Evolutionary conservation across 2,329 filamentous ascomycete species (phyloP).

Genomic region (Emydomyces testavorans): DNA sequence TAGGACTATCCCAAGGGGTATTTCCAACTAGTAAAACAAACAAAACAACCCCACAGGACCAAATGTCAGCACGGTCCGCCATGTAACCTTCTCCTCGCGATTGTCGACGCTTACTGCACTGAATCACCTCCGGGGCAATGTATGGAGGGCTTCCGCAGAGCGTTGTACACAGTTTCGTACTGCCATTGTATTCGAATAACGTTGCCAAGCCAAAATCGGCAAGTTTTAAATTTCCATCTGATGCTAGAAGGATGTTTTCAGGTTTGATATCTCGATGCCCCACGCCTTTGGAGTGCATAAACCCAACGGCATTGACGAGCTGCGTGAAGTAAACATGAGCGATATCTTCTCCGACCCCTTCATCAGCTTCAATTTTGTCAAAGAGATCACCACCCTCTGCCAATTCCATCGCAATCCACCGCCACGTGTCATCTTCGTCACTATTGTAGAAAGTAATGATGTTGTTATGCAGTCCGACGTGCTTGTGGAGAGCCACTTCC

Average conservation of each 20-base stretch:
- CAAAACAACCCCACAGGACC: constrained; percentile 96
- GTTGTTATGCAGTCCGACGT: constrained; percentile 80
- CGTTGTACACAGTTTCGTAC: constrained; percentile 69
- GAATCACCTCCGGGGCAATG: constrained; percentile 82
- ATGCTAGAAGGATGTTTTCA: constrained; percentile 85
- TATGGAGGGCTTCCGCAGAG: constrained; percentile 95
- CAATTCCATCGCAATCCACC: constrained; percentile 97
- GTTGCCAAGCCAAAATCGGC: constrained; percentile 95
- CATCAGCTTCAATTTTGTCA: constrained; percentile 98
- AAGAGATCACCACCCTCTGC: constrained; percentile 93
- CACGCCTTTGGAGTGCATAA: constrained; percentile 92
- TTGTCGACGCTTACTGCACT: constrained; percentile 42
- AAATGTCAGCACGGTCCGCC: constrained; percentile 78
- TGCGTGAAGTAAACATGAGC: constrained; percentile 95
- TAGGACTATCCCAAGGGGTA: constrained; percentile 94
- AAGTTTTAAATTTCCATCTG: constrained; percentile 76
- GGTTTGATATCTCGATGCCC: constrained; percentile 87
- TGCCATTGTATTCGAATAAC: constrained; percentile 79
- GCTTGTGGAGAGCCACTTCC: constrained; percentile 81
- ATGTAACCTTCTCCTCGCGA: constrained; percentile 37
- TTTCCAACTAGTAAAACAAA: constrained; percentile 93
- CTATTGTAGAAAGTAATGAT: constrained; percentile 86
- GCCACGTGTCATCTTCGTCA: constrained; percentile 75
- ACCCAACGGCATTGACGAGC: constrained; percentile 77
- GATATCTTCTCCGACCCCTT: constrained; percentile 86